Conservation (phyloP, 1,284 basidiomycete genomes). For the Hymenochaete sp. region DNA sequence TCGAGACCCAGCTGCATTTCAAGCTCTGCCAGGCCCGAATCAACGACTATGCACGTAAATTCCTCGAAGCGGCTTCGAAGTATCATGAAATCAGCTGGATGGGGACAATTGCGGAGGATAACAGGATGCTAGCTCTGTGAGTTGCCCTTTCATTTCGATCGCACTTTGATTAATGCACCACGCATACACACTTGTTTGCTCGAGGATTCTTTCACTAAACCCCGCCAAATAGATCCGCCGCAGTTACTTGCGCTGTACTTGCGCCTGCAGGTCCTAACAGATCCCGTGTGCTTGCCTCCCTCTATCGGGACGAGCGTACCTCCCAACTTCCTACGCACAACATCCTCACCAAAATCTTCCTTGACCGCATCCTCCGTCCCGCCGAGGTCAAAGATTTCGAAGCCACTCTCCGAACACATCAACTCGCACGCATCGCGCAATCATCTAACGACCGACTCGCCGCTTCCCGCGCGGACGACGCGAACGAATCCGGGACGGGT, state of each 20-base stretch:
- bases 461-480: conserved; percentile 48
- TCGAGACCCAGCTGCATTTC: conserved; percentile 71
- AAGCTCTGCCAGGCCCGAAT: conserved; percentile 90
- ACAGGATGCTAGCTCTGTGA: conserved; percentile 79
- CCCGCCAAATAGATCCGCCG: conserved; percentile 54
- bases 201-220: conserved; percentile 12
- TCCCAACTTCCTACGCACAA: conserved; percentile 72
- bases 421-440: conserved; percentile 82
- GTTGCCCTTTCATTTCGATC: conserved; percentile 24
- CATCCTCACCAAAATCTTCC: conserved; percentile 94
- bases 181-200: too few species aligned
- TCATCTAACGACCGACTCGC: conserved; percentile 72
- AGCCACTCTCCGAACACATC: conserved; percentile 80
- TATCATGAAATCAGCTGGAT: conserved; percentile 94
- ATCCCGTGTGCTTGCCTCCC: conserved; percentile 82
- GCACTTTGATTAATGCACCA: neutral
- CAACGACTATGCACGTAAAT: conserved; percentile 85
- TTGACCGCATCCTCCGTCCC: conserved; percentile 89
- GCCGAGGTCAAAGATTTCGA: conserved; percentile 88
- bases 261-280: conserved; percentile 95
- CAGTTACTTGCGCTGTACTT: conserved; percentile 94
- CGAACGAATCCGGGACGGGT: conserved; percentile 22
- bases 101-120: conserved; percentile 82
- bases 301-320: conserved; percentile 91
- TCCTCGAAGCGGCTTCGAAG: conserved; percentile 88